Conservation (phyloP, 1,139 yeast species). For the Ogataea hybrid region DNA sequence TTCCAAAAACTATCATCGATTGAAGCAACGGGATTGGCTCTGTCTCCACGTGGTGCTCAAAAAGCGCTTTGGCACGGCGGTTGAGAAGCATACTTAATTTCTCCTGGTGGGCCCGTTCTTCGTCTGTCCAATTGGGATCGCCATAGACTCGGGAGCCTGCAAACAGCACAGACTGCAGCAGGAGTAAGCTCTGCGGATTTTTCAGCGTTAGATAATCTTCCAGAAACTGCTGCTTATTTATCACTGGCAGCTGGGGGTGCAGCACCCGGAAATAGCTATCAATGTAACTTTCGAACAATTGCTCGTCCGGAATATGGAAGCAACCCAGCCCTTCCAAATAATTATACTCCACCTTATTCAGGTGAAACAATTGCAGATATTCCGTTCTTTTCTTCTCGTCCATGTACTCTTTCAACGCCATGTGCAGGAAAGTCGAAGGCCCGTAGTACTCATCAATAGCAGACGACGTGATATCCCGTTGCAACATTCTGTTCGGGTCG, state of each 20-base stretch:
- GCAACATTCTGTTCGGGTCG: slow-evolving; percentile 20
- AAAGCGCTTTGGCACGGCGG: slow-evolving; percentile 74
- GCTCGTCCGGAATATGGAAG: slow-evolving; percentile 61
- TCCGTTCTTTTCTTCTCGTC: slow-evolving; percentile 26
- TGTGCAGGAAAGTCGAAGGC: slow-evolving; percentile 20
- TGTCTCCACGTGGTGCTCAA: slow-evolving; percentile 66
- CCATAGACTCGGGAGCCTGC: slow-evolving; percentile 51
- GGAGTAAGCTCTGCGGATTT: slow-evolving; percentile 65
- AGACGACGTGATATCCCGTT: slow-evolving; percentile 12
- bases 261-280: slow-evolving; percentile 61
- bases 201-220: slow-evolving; percentile 52
- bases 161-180: slow-evolving; percentile 67
- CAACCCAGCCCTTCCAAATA: slow-evolving; percentile 70
- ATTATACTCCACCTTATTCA: slow-evolving; percentile 67
- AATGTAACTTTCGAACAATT: slow-evolving; percentile 58
- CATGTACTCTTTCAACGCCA: slow-evolving; percentile 24
- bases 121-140: slow-evolving; percentile 20
- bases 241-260: slow-evolving; percentile 52
- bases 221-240: slow-evolving; percentile 65
- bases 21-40: slow-evolving; percentile 66
- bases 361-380: slow-evolving; percentile 31
- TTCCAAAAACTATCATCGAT: slow-evolving; percentile 42
- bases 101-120: slow-evolving; percentile 15
- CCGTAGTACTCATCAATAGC: slow-evolving; percentile 21
- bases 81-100: slow-evolving; percentile 49